Percentiles rank a stretch among this genome's conserved stretches.
Conservation (phyloP, 768 basidiomycete species). For the Serpula lacrymans region DNA sequence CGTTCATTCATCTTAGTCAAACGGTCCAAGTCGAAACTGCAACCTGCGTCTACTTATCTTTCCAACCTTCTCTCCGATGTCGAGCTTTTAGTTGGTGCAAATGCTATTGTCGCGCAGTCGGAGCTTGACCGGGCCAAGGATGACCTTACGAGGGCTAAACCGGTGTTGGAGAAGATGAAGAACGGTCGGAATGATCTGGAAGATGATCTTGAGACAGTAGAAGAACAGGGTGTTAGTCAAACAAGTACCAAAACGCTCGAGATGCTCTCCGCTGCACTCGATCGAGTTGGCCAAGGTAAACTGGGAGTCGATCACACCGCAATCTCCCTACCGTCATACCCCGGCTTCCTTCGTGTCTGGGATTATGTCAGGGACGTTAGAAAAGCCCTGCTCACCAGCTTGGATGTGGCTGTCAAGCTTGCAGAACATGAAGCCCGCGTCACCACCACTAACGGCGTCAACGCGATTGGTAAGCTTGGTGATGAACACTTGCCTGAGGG, state of each 20-base stretch:
- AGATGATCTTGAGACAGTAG: constrained; percentile 70
- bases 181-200: constrained; percentile 70
- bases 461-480: constrained; percentile 62
- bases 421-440: constrained; percentile 83
- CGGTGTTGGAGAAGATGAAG: constrained; percentile 88
- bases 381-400: constrained; percentile 66
- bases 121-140: constrained; percentile 71
- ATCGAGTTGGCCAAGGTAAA: constrained; percentile 72
- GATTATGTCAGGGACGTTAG: constrained; percentile 84
- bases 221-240: constrained; percentile 65
- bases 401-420: constrained; percentile 75
- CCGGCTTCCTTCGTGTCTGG: constrained; percentile 80
- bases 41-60: constrained; percentile 90
- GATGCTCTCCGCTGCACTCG: constrained; percentile 65
- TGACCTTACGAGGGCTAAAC: constrained; percentile 67
- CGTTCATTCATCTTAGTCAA: constrained; percentile 96
- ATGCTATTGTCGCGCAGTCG: constrained; percentile 78
- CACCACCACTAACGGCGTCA: constrained; percentile 62
- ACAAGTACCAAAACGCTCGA: constrained; percentile 53
- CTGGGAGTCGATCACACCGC: constrained; percentile 50
- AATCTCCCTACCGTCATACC: constrained; percentile 71
- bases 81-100: constrained; percentile 81
- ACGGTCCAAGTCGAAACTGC: constrained; percentile 93
- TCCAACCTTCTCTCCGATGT: constrained; percentile 87
- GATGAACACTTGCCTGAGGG: constrained; percentile 76